Percentiles rank a stretch among this genome's conserved stretches.
Evolutionary conservation across 1,139 yeast species (phyloP).

Genomic region (Hemisphaericaspora xylanilytica): DNA sequence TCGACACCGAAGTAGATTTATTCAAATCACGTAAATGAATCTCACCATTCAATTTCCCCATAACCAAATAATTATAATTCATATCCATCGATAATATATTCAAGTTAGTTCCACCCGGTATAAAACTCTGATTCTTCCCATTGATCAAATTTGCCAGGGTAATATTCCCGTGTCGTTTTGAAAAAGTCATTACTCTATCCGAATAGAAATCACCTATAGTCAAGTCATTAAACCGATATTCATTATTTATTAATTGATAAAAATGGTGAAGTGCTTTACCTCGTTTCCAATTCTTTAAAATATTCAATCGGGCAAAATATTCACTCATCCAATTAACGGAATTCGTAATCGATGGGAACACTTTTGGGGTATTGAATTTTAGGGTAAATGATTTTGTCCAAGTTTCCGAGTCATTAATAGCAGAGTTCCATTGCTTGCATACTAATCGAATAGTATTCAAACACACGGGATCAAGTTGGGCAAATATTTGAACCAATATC

Average conservation of each 20-base stretch:
- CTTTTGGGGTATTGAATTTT: slow-evolving; percentile 38
- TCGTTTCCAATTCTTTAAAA: slow-evolving; percentile 52
- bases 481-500: slow-evolving; percentile 52
- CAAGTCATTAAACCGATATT: slow-evolving; percentile 26
- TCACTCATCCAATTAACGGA: slow-evolving; percentile 57
- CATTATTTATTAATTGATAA: slow-evolving; percentile 31
- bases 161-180: slow-evolving; percentile 34
- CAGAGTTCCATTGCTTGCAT: slow-evolving; percentile 50
- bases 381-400: slow-evolving; percentile 59
- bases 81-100: slow-evolving; percentile 24
- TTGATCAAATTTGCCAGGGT: slow-evolving; percentile 36
- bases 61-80: slow-evolving; percentile 35
- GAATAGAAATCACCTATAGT: slow-evolving; percentile 33
- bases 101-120: slow-evolving; percentile 33
- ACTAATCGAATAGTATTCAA: slow-evolving; percentile 50
- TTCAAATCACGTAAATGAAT: slow-evolving; percentile 32
- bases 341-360: slow-evolving; percentile 57
- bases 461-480: slow-evolving; percentile 56
- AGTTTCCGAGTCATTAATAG: slow-evolving; percentile 55
- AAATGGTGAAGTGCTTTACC: slow-evolving; percentile 33
- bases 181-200: slow-evolving; percentile 38
- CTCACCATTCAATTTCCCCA: slow-evolving; percentile 31
- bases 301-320: slow-evolving; percentile 45
- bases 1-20: slow-evolving; percentile 31
- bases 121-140: slow-evolving; percentile 42